These are phyloP conservation scores for Fraxinus dipetala DNA, from an alignment of 305 asterid species.

Conservation along the genomic window DNA sequence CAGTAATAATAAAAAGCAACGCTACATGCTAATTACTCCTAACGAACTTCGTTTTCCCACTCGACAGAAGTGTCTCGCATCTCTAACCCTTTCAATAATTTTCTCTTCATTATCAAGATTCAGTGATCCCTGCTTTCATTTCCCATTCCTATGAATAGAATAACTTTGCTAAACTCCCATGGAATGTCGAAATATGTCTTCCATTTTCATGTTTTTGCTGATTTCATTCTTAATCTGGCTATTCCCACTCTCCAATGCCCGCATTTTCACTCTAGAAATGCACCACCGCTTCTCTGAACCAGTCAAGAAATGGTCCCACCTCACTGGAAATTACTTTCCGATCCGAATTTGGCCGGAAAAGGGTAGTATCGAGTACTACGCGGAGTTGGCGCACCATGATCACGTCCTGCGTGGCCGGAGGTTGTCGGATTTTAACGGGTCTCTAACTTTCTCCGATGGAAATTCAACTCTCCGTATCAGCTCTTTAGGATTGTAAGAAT, in stretches of 20 bases:
- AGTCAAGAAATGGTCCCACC: conserved; percentile 61
- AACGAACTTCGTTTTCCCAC: neutral
- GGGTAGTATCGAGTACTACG: conserved; percentile 59
- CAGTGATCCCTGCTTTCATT: neutral
- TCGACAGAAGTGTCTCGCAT: neutral
- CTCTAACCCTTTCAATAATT: neutral
- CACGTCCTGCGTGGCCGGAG: conserved; percentile 43
- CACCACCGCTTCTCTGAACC: conserved; percentile 83
- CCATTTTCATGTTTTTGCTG: conserved; percentile 29
- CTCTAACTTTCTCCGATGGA: conserved; percentile 69
- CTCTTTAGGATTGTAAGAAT: conserved; percentile 74
- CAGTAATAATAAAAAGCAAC: too few relatives aligned
- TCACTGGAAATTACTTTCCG: conserved; percentile 26
- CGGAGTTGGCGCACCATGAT: conserved; percentile 55
- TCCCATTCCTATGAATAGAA: neutral
- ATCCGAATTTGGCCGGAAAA: conserved; percentile 50
- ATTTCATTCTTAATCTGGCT: conserved; percentile 27
- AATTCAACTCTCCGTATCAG: conserved; percentile 61
- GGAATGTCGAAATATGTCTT: conserved; percentile 39
- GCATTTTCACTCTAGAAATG: conserved; percentile 61
- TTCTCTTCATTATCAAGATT: neutral
- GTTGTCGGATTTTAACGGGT: conserved; percentile 39
- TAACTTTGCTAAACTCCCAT: conserved; percentile 3
- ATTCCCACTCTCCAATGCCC: conserved; percentile 35
- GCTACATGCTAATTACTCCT: neutral